A percentile compares a stretch with the other conserved stretches of the same genome.
Evolutionary conservation across 1,284 basidiomycete genomes (phyloP).

Genomic region (Mixia osmundae): DNA sequence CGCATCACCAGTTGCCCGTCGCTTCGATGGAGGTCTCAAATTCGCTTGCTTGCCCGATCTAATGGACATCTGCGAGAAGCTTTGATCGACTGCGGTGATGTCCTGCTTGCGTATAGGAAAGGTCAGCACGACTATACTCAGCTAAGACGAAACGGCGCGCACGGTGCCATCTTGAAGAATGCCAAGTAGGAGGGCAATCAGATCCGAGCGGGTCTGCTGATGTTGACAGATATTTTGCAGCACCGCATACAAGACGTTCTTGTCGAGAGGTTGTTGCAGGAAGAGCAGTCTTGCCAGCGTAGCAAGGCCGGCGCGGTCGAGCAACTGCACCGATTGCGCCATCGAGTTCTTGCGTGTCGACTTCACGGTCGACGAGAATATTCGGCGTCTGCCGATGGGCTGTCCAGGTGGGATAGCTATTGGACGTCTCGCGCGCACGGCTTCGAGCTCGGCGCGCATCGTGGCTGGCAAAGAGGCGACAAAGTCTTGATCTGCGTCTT

Average conservation of each 20-base stretch:
- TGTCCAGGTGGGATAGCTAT: not conserved
- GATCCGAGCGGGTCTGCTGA: slow-evolving; percentile 63
- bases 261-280: slow-evolving; percentile 77
- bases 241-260: slow-evolving; percentile 65
- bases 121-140: too few relatives aligned
- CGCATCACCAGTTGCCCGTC: not conserved
- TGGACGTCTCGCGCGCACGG: slow-evolving; percentile 30
- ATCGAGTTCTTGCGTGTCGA: not conserved
- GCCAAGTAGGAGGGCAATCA: slow-evolving; percentile 74
- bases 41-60: slow-evolving; percentile 21
- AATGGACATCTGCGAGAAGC: slow-evolving; percentile 67
- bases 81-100: slow-evolving; percentile 70
- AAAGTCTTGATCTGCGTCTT: slow-evolving; percentile 30
- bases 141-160: too few relatives aligned
- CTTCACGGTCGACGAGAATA: not conserved
- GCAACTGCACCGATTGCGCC: slow-evolving; percentile 57
- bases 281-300: slow-evolving; percentile 80
- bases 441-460: slow-evolving; percentile 55
- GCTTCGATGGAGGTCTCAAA: not conserved
- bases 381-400: not conserved
- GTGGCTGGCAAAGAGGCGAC: slow-evolving; percentile 53
- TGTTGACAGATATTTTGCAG: slow-evolving; percentile 93
- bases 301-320: slow-evolving; percentile 76
- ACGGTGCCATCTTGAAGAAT: slow-evolving; percentile 91
- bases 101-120: too few relatives aligned